phyloP scores from a whole-genome alignment of 305 asterid genomes.

The Solanum hybrid region DNA sequence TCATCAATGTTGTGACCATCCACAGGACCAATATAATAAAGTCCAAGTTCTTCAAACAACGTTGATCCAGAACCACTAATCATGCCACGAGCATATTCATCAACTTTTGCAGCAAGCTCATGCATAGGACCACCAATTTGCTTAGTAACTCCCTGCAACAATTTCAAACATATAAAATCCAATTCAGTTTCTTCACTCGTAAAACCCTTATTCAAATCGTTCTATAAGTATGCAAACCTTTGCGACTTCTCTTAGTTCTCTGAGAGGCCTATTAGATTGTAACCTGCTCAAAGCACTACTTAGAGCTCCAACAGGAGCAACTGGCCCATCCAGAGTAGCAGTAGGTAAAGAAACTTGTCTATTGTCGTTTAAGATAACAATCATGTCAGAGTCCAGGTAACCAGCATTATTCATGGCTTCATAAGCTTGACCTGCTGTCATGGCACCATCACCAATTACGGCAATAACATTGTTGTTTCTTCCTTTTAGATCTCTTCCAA shows the following conservation, averaged over 20 bases:
- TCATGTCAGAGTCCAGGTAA: slow-evolving; percentile 91
- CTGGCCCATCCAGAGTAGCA: slow-evolving; percentile 80
- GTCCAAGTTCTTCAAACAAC: slow-evolving; percentile 89
- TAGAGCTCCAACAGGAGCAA: slow-evolving; percentile 88
- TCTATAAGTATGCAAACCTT: slow-evolving; percentile 36
- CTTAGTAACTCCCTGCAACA: slow-evolving; percentile 86
- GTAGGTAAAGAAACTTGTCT: slow-evolving; percentile 95
- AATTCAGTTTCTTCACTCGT: not conserved
- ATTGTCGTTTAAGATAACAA: slow-evolving; percentile 90
- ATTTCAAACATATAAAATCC: slow-evolving; percentile 5
- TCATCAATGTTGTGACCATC: slow-evolving; percentile 93
- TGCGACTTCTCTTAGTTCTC: slow-evolving; percentile 95
- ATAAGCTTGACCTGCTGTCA: slow-evolving; percentile 98
- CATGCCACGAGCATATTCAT: slow-evolving; percentile 95
- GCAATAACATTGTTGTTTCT: slow-evolving; percentile 66
- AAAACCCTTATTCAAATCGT: not conserved
- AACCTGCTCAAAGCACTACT: slow-evolving; percentile 84
- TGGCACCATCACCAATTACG: slow-evolving; percentile 94
- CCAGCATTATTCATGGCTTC: slow-evolving; percentile 99
- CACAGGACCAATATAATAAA: slow-evolving; percentile 92
- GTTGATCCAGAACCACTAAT: slow-evolving; percentile 92
- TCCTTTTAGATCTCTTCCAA: slow-evolving; percentile 86
- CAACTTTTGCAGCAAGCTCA: slow-evolving; percentile 93
- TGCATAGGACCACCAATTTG: slow-evolving; percentile 97
- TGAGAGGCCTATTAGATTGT: slow-evolving; percentile 82